These are phyloP conservation scores for Sisymbrium altissimum DNA, from an alignment of 345 rosid genomes.

Conservation along the genomic window DNA sequence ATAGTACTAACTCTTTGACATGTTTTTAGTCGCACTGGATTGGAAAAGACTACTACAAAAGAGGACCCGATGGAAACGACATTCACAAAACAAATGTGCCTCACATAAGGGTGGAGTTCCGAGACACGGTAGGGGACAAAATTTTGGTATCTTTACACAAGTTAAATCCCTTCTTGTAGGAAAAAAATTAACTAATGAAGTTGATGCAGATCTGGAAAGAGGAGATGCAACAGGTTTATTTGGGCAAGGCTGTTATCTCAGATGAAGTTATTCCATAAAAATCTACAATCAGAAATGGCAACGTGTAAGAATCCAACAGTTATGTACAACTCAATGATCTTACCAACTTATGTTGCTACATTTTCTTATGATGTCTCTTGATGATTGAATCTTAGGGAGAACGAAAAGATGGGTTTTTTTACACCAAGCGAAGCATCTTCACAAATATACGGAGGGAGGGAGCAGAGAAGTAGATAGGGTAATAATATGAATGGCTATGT, in stretches of 20 bases:
- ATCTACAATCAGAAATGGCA: background rate
- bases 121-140: slow-evolving; percentile 56
- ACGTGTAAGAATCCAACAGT: slow-evolving; percentile 2
- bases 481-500: slow-evolving; percentile 6
- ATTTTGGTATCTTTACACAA: background rate
- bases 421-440: background rate
- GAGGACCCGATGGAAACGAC: slow-evolving; percentile 95
- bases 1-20: background rate
- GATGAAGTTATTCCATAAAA: slow-evolving; percentile 52
- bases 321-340: background rate
- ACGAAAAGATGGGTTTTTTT: background rate
- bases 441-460: background rate
- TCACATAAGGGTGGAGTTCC: slow-evolving; percentile 91
- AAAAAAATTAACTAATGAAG: background rate
- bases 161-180: background rate
- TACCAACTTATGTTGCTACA: background rate
- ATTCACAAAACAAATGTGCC: slow-evolving; percentile 93
- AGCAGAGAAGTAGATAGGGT: slow-evolving; percentile 4
- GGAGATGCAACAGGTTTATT: slow-evolving; percentile 86
- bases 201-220: slow-evolving; percentile 83
- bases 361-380: background rate
- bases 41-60: slow-evolving; percentile 82
- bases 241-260: slow-evolving; percentile 53
- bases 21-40: slow-evolving; percentile 91
- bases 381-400: background rate